Conservation (phyloP, 164 flowering plant species). For the Taxillus chinensis region DNA sequence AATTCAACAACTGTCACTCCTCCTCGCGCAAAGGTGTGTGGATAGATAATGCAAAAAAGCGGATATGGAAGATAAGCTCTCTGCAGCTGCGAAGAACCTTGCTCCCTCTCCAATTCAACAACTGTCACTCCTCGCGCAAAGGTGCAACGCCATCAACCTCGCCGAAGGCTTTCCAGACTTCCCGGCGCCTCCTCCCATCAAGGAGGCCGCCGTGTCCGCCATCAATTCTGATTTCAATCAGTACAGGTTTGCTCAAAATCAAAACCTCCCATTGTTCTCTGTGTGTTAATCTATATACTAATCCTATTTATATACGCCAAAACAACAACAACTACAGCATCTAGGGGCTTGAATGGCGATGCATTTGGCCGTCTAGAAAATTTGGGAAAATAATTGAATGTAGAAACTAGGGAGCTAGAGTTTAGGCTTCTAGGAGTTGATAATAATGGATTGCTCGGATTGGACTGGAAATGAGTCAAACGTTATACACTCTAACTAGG, state of each 20-base stretch:
- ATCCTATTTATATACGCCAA: too few relatives aligned
- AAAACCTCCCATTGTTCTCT: background rate
- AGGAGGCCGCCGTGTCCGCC: constrained; percentile 68
- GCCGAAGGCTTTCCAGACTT: constrained; percentile 91
- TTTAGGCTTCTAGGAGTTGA: too few relatives aligned
- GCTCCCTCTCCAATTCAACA: constrained; percentile 66
- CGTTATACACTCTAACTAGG: too few relatives aligned
- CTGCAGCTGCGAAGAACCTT: constrained; percentile 40
- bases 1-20: too few relatives aligned
- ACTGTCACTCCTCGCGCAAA: constrained; percentile 64
- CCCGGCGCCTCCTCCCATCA: constrained; percentile 53
- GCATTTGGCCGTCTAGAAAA: too few relatives aligned
- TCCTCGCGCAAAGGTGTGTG: background rate
- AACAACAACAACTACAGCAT: too few relatives aligned
- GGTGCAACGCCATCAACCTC: constrained; percentile 67
- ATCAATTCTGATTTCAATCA: constrained; percentile 74
- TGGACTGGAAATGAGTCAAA: too few relatives aligned
- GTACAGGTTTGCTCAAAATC: constrained; percentile 43
- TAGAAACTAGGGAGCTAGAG: too few relatives aligned
- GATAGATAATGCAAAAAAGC: background rate
- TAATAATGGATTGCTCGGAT: too few relatives aligned
- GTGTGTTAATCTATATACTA: too few relatives aligned
- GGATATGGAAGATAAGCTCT: constrained; percentile 44
- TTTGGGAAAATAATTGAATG: too few relatives aligned
- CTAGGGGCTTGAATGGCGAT: too few relatives aligned